Conservation (phyloP, 345 rosid species). For the Anastatica hierochuntica region DNA sequence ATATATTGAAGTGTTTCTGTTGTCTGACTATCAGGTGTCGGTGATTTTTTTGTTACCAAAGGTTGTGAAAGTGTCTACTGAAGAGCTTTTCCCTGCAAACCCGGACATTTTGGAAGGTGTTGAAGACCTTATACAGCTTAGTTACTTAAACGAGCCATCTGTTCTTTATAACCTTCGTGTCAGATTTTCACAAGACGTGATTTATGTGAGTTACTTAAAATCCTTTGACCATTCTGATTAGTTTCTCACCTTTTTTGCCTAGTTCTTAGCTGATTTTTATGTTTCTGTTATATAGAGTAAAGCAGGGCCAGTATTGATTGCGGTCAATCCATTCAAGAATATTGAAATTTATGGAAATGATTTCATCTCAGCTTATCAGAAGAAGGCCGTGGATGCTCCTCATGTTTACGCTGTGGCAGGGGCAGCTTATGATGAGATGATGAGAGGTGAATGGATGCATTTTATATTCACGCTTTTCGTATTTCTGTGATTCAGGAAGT, state of each 20-base stretch:
- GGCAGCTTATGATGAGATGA: slow-evolving; percentile 73
- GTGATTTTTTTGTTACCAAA: slow-evolving; percentile 23
- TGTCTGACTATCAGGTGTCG: neutral
- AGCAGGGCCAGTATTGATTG: slow-evolving; percentile 84
- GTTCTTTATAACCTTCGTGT: slow-evolving; percentile 72
- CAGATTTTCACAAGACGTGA: slow-evolving; percentile 63
- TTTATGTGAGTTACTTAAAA: slow-evolving; percentile 62
- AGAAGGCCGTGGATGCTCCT: slow-evolving; percentile 48
- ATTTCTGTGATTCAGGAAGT: neutral
- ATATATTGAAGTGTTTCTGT: slow-evolving; percentile 4
- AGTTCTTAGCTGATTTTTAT: slow-evolving; percentile 7
- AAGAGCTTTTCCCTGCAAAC: slow-evolving; percentile 87
- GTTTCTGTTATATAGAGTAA: slow-evolving; percentile 47
- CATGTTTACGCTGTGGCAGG: slow-evolving; percentile 74
- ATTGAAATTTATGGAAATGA: slow-evolving; percentile 51
- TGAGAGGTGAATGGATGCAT: slow-evolving; percentile 50
- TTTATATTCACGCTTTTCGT: neutral
- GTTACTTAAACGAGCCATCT: slow-evolving; percentile 92
- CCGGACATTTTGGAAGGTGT: slow-evolving; percentile 83
- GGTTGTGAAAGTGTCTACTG: slow-evolving; percentile 68
- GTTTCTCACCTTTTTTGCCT: neutral
- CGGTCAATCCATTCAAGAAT: slow-evolving; percentile 74
- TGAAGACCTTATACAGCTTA: slow-evolving; percentile 86
- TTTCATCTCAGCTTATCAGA: slow-evolving; percentile 40
- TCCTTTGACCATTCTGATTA: neutral